These are phyloP conservation scores for Ajuga chamaepitys DNA, from an alignment of 257 asterid genomes.

Conservation along the genomic window DNA sequence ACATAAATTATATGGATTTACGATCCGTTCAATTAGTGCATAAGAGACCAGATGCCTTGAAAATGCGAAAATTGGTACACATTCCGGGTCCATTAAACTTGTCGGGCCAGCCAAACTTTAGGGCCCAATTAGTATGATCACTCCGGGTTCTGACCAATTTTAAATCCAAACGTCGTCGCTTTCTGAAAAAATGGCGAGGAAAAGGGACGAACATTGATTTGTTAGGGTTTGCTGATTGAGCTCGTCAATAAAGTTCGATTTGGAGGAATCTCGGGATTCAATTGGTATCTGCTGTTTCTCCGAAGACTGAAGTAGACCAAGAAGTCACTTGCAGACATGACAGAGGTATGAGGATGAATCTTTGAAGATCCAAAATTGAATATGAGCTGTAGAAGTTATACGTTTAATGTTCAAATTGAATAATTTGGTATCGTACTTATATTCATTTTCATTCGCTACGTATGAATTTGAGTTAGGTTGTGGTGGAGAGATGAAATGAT, in stretches of 20 bases:
- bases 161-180: conserved; percentile 8
- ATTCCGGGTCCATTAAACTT: neutral
- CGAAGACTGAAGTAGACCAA: conserved; percentile 6
- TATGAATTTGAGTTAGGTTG: neutral
- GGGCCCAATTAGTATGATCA: neutral
- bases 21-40: too few species aligned
- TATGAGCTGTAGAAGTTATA: neutral
- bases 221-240: conserved; percentile 16
- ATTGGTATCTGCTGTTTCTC: neutral
- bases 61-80: too few species aligned
- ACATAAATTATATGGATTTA: too few species aligned
- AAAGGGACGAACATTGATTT: neutral
- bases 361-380: neutral
- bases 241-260: conserved; percentile 1
- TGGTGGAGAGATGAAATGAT: neutral
- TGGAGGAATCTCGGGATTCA: conserved; percentile 9
- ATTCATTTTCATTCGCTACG: neutral
- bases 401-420: neutral
- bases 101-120: neutral
- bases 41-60: too few species aligned
- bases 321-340: conserved; percentile 52
- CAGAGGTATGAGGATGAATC: conserved; percentile 50
- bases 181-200: neutral
- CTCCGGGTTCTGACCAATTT: neutral
- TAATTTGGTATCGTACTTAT: neutral